phyloP scores from a whole-genome alignment of 192 early-diverging fungal genomes.

The Rhizophagus sp. region DNA sequence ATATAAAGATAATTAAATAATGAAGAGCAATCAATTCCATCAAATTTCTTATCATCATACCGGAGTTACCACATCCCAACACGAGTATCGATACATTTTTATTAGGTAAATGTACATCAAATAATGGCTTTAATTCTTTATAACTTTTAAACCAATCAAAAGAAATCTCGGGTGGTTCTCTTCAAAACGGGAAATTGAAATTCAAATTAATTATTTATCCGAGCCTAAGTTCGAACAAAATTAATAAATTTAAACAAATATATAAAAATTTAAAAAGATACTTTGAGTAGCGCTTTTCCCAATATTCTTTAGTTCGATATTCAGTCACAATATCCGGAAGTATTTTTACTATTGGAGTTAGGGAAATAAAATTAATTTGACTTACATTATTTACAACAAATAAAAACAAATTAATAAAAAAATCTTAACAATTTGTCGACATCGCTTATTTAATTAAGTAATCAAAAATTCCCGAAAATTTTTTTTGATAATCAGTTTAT shows the following conservation, averaged over 20 bases:
- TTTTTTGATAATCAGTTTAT: too few species aligned
- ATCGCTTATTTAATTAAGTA: too few species aligned
- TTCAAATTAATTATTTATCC: neutral
- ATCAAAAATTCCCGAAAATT: too few species aligned
- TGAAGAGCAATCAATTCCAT: neutral
- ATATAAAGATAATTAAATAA: neutral
- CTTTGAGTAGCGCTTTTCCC: neutral
- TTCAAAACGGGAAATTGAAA: conserved; percentile 3
- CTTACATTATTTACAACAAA: too few species aligned
- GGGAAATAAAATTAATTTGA: too few species aligned
- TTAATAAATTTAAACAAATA: too few species aligned
- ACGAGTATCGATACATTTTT: conserved; percentile 70
- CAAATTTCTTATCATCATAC: conserved; percentile 15
- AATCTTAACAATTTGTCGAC: too few species aligned
- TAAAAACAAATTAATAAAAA: too few species aligned
- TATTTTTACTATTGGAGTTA: neutral
- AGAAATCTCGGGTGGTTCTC: conserved; percentile 36
- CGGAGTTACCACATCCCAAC: conserved; percentile 88
- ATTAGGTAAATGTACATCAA: conserved; percentile 53
- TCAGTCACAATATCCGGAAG: neutral
- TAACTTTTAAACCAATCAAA: conserved; percentile 95
- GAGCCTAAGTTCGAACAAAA: neutral
- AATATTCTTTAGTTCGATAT: conserved; percentile 7
- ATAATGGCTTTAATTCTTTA: conserved; percentile 64
- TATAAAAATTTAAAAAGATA: neutral